phyloP scores from a whole-genome alignment of 768 basidiomycete genomes.

The Rossbeevera mucosa region DNA sequence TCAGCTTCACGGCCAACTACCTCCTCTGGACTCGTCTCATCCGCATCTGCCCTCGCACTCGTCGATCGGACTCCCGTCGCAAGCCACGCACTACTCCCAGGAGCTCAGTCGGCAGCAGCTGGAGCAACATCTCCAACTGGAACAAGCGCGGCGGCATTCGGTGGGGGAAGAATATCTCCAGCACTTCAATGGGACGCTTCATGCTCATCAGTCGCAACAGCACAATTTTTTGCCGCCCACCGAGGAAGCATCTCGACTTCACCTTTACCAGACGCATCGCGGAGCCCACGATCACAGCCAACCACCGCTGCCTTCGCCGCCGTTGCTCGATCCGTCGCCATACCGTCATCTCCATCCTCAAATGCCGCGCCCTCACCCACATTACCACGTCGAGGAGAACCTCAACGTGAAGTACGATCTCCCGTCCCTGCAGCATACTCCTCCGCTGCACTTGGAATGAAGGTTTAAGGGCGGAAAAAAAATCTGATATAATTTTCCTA shows the following conservation, averaged over 20 bases:
- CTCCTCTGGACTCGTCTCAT: conserved; percentile 43
- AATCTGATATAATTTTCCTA: conserved; percentile 14
- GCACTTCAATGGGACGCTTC: conserved; percentile 32
- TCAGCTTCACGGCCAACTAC: conserved; percentile 40
- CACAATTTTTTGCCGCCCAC: conserved; percentile 22
- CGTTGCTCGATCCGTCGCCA: conserved; percentile 31
- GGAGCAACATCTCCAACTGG: conserved; percentile 36
- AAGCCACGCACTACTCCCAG: conserved; percentile 41
- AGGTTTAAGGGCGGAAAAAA: conserved; percentile 28
- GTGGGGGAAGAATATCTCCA: conserved; percentile 37
- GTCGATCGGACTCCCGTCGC: conserved; percentile 41
- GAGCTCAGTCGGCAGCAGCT: conserved; percentile 44
- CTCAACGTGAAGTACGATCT: conserved; percentile 42
- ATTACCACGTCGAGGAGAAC: conserved; percentile 33
- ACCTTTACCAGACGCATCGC: conserved; percentile 34
- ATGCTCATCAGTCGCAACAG: conserved; percentile 29
- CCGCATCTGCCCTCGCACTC: conserved; percentile 47
- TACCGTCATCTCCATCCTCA: conserved; percentile 35
- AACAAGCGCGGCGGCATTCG: conserved; percentile 31
- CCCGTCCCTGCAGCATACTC: conserved; percentile 41
- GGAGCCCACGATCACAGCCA: conserved; percentile 32
- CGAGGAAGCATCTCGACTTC: conserved; percentile 30
- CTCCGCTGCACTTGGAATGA: conserved; percentile 49
- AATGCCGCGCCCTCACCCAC: conserved; percentile 31
- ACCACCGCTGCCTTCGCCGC: conserved; percentile 26